Evolutionary conservation across 306 rosid genomes (phyloP), one percentile per base, ranked within the genome.

Genomic region (Gastrolobium bilobum): DNA sequence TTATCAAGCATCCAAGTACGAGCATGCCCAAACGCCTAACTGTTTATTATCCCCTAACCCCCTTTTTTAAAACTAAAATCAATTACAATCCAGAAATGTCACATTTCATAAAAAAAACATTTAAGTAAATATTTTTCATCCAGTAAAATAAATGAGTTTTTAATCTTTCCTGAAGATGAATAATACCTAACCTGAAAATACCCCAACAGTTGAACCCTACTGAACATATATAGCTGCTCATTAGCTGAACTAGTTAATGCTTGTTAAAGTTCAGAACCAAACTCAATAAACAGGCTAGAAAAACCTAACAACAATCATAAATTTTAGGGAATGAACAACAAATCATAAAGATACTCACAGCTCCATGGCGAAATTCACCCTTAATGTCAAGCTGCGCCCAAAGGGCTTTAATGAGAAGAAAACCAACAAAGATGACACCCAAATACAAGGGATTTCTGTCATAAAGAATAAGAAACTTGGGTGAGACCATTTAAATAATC

Each of bases 401-500:
- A 10, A 94, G 67, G 83, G 98, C 93, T 88, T 90, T 89, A 44
- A 69, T 0, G 13, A 94, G 91, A 68, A 94, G 86, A 80, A 68
- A 94, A 50, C 70, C 92, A 52, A 93, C 71, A 75, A 94, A 94
- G 68, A 94, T 83, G 67, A 91, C 46, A 20, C 84, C 68, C 74
- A 94, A 71, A 79, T 94, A 94, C 65, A 94, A 85, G 54, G 98
- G 98, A 76, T 94, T 94, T 89, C 98, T 94, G 97, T 84, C 83
- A 80, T 54, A 78, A 52, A 43, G 52, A 10, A 57, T n/a, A 78
- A 38, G 6, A 10, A 34, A 47, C 37, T 37, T 42, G 65, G 38
- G 81, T 84, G 38, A 83, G 84, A 77, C 62, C 34, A 58, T 10
- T 52, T 14, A 60, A 11, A 73, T 11, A 67, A 31, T 15, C n/a